Percentiles rank a stretch among this genome's conserved stretches.
Conservation (phyloP, 192 early-diverging fungal species). For the Linnemannia schmuckeri region DNA sequence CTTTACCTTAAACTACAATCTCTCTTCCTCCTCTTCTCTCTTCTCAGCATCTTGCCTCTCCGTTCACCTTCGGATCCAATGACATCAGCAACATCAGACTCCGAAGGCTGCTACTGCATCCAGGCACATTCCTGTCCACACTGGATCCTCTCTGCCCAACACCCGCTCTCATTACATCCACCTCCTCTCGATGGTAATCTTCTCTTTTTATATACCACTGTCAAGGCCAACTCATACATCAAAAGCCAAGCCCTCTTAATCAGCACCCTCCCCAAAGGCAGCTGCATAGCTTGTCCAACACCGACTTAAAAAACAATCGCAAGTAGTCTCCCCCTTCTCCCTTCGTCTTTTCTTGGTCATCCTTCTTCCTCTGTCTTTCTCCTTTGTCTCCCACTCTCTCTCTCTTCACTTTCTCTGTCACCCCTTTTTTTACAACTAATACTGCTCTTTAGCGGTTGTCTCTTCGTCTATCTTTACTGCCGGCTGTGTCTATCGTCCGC, state of each 20-base stretch:
- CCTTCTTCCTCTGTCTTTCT: not conserved
- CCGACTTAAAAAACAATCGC: not conserved
- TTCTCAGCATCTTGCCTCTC: not conserved
- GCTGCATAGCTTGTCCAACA: not conserved
- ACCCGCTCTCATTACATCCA: not conserved
- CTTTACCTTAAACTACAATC: too few relatives aligned
- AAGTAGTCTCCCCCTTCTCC: not conserved
- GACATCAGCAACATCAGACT: not conserved
- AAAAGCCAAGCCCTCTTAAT: not conserved
- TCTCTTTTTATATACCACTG: not conserved
- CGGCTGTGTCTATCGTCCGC: not conserved
- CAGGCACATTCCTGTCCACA: slow-evolving; percentile 35
- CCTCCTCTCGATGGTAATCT: slow-evolving; percentile 7
- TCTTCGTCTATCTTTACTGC: not conserved
- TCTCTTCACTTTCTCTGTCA: not conserved
- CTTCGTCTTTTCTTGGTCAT: not conserved
- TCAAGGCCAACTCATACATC: not conserved
- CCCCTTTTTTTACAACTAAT: not conserved
- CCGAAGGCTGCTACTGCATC: slow-evolving; percentile 47
- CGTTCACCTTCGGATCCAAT: not conserved
- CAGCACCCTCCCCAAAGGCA: not conserved
- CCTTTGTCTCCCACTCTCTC: not conserved
- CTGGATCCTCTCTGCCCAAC: slow-evolving; percentile 22
- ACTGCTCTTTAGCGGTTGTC: not conserved
- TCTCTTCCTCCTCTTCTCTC: not conserved